Evolutionary conservation across 176 grass and related monocot species (phyloP).

Genomic region (Microstegium vimineum): DNA sequence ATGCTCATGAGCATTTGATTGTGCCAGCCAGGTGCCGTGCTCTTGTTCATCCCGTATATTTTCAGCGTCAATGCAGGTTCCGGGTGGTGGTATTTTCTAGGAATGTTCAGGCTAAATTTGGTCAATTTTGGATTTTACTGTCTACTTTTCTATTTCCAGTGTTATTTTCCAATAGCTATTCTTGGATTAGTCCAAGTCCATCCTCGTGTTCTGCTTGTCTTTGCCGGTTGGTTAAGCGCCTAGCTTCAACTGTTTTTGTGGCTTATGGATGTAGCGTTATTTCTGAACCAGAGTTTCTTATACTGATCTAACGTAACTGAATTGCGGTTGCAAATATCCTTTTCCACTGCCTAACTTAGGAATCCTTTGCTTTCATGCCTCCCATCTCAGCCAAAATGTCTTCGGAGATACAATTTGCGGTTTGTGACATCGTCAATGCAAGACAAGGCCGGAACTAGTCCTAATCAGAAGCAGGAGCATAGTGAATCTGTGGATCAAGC

Average conservation of each 20-base stretch:
- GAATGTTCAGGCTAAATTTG: slow-evolving; percentile 10
- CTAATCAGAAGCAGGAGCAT: slow-evolving; percentile 28
- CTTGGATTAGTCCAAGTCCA: background rate
- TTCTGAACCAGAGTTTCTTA: background rate
- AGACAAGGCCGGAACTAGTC: slow-evolving; percentile 33
- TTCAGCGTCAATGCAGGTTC: slow-evolving; percentile 2
- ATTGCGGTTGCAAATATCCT: background rate
- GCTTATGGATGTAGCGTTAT: background rate
- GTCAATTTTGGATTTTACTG: slow-evolving; percentile 13
- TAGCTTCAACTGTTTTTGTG: background rate
- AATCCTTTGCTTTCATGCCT: slow-evolving; percentile 6
- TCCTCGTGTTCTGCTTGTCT: background rate
- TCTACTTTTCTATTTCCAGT: background rate
- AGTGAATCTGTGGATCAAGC: slow-evolving; percentile 15
- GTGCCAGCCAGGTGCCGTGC: background rate
- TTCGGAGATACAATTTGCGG: slow-evolving; percentile 44
- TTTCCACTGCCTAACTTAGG: background rate
- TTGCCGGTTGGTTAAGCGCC: background rate
- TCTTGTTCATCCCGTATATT: slow-evolving; percentile 7
- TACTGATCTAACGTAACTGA: background rate
- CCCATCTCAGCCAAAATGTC: slow-evolving; percentile 54
- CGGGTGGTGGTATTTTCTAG: background rate
- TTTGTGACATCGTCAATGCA: slow-evolving; percentile 81
- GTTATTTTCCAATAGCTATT: background rate
- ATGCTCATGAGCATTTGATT: background rate